These are phyloP conservation scores for Alternaria sp. DNA, from an alignment of 2,329 filamentous ascomycete genomes.

Conservation along the genomic window DNA sequence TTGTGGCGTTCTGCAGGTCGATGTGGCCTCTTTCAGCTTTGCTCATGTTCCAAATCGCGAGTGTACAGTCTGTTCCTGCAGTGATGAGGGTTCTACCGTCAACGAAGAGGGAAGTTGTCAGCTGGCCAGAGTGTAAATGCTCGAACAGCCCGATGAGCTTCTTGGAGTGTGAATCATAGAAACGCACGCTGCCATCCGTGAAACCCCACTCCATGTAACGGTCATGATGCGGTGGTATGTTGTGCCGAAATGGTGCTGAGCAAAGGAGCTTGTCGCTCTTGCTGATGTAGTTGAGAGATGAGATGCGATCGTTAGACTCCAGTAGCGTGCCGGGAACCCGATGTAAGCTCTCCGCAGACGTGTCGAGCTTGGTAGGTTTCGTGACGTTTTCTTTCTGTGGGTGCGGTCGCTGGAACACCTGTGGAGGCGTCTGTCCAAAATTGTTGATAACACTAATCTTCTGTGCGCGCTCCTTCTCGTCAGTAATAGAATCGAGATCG, in stretches of 20 bases:
- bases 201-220: constrained; percentile 97
- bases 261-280: constrained; percentile 85
- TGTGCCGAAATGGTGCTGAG: constrained; percentile 81
- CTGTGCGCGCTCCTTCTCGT: constrained; percentile 83
- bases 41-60: constrained; percentile 81
- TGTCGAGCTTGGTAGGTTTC: constrained; percentile 75
- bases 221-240: constrained; percentile 85
- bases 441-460: constrained; percentile 98
- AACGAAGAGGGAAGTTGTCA: constrained; percentile 82
- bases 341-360: constrained; percentile 75
- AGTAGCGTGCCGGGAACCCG: constrained; percentile 80
- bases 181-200: constrained; percentile 88
- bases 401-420: constrained; percentile 86
- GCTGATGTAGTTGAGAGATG: constrained; percentile 76
- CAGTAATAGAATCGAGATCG: constrained; percentile 87
- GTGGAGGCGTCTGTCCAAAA: constrained; percentile 95
- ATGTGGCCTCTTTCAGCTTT: constrained; percentile 67
- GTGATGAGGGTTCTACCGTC: constrained; percentile 92
- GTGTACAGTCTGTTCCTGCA: constrained; percentile 87
- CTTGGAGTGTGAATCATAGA: constrained; percentile 83
- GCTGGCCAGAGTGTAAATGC: constrained; percentile 88
- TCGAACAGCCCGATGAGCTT: constrained; percentile 89
- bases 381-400: constrained; percentile 73
- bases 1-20: constrained; percentile 78
- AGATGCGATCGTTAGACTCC: constrained; percentile 77